phyloP scores from a whole-genome alignment of 202 grass and related monocot genomes.

The Miscanthus sacchariflorus region DNA sequence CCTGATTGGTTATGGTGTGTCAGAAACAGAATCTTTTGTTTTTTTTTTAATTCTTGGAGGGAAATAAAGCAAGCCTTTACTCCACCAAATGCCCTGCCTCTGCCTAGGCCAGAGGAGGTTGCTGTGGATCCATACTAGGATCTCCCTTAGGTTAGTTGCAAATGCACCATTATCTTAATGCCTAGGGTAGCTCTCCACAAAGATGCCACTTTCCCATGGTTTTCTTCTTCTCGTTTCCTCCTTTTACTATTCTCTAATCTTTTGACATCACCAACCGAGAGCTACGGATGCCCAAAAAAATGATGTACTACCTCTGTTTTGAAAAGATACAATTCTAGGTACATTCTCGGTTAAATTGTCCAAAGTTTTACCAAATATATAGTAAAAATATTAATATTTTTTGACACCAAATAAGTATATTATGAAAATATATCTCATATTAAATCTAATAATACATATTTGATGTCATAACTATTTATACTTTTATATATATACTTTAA shows the following conservation, averaged over 20 bases:
- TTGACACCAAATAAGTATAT: neutral
- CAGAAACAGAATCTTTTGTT: constrained; percentile 34
- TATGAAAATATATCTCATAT: no score
- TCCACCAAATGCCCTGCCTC: constrained; percentile 51
- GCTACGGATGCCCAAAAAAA: neutral
- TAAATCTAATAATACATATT: no score
- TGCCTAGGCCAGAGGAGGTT: constrained; percentile 9
- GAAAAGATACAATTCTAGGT: neutral
- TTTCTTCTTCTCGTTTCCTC: neutral
- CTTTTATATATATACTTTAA: no score
- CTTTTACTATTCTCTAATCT: constrained; percentile 29
- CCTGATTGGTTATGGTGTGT: constrained; percentile 54
- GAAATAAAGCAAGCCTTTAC: constrained; percentile 45
- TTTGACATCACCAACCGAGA: neutral
- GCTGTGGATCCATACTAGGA: constrained; percentile 52
- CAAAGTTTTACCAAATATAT: no score
- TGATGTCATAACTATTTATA: no score
- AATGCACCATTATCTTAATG: constrained; percentile 53
- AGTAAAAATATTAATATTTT: no score
- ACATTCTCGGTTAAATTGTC: no score
- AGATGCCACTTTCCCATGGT: constrained; percentile 21
- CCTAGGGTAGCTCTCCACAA: constrained; percentile 44
- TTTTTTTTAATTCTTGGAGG: constrained; percentile 46
- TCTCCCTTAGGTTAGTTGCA: constrained; percentile 55
- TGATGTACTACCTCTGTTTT: neutral